Evolutionary conservation across 2,329 filamentous ascomycete genomes (phyloP), one percentile per base, ranked within the genome.

Genomic region (Sporothrix inflata): DNA sequence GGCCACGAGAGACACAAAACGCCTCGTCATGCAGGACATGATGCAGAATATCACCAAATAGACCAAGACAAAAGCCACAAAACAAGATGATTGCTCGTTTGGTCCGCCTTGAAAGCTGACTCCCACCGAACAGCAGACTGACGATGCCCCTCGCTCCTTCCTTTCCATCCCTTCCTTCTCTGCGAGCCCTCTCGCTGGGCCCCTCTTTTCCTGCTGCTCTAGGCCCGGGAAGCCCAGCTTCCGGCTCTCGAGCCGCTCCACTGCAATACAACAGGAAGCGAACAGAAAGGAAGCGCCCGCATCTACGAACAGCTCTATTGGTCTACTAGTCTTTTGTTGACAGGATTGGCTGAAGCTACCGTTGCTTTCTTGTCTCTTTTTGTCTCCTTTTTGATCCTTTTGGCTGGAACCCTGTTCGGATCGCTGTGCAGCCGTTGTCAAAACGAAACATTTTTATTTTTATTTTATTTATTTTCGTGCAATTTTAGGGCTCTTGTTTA

Each of bases 241-340:
- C 68, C 68, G 68, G 68, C 68, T 51, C 55, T 61, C 40, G 68
- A 61, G 53, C 68, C 68, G 53, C 40, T 49, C 67, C 49, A 42
- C 45, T 30, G 11, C 38, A 45, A 34, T 11, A 66, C 42, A 6
- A 47, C 27, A 42, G 24, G 3, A 38, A 24, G 2, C 57, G 34
- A 38, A 40, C 57, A 38, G 34, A 40, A 24, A 21, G 27, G 14
- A 16, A 47, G 16, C 42, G 42, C 42, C 42, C 30, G 30, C 30
- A 34, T 6, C 30, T 14, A 16, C 42, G 1, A 47, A 6, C 14
- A 47, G 42, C 14, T 19, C 1, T 16, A 6, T 16, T 47, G 14
- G 42, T 34, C 30, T 34, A 6, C 30, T 34, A 6, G 30, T 34
- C 30, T 6, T 3, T 6, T 34, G 30, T 47, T 16, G 42, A 47